phyloP scores from a whole-genome alignment of 306 rosid species.

The Citrullus mucosospermus region DNA sequence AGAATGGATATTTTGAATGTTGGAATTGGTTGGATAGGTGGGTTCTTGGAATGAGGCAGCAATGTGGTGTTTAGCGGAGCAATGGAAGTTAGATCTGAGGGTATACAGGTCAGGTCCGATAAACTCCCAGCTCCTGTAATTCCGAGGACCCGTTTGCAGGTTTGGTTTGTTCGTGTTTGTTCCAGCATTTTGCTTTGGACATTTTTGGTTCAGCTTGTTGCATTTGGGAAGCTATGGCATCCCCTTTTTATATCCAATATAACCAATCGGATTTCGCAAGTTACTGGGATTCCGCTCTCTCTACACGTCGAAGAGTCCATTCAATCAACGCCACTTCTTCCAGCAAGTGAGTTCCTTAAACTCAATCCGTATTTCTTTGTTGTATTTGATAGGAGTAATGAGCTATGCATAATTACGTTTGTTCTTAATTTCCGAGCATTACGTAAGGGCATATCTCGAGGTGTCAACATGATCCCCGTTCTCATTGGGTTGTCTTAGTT shows the following conservation, averaged over 20 bases:
- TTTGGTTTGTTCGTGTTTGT: slow-evolving; percentile 78
- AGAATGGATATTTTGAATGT: neutral
- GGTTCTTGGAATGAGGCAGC: slow-evolving; percentile 54
- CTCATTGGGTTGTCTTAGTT: neutral
- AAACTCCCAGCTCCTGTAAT: slow-evolving; percentile 59
- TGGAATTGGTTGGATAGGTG: neutral
- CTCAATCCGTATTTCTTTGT: neutral
- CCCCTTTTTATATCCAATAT: slow-evolving; percentile 54
- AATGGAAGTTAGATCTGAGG: slow-evolving; percentile 90
- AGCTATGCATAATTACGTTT: neutral
- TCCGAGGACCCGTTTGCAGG: slow-evolving; percentile 60
- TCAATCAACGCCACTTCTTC: slow-evolving; percentile 33
- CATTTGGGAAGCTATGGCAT: slow-evolving; percentile 76
- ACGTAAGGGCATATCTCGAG: neutral
- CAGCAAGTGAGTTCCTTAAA: slow-evolving; percentile 49
- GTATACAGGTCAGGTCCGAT: slow-evolving; percentile 48
- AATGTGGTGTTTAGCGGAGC: slow-evolving; percentile 49
- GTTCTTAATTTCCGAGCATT: neutral
- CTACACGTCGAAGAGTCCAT: slow-evolving; percentile 10
- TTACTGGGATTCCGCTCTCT: slow-evolving; percentile 20
- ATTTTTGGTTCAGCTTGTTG: slow-evolving; percentile 74
- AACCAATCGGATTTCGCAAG: slow-evolving; percentile 41
- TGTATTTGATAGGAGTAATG: neutral
- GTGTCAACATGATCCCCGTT: neutral
- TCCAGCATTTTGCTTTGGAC: slow-evolving; percentile 89